Evolutionary conservation across 2,329 filamentous ascomycete genomes (phyloP).

Genomic region (Verticillium nubilum): DNA sequence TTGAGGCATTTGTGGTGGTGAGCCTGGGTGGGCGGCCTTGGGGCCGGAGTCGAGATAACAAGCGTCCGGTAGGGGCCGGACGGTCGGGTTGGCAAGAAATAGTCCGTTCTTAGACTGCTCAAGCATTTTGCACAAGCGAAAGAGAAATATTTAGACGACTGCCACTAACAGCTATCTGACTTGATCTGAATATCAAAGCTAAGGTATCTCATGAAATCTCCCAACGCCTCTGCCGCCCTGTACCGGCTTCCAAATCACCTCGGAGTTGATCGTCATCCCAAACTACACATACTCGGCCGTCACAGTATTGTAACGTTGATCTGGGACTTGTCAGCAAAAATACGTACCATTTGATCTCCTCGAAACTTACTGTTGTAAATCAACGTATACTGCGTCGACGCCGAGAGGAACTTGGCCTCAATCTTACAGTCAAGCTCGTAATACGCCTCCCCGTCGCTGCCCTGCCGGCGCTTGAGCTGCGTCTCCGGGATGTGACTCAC

Average conservation of each 20-base stretch:
- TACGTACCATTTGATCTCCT: too few species aligned
- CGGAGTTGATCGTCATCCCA: neutral
- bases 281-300: slow-evolving; percentile 34
- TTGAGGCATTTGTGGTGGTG: neutral
- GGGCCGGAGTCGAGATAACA: neutral
- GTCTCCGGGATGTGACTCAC: slow-evolving; percentile 33
- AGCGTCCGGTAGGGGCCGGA: neutral
- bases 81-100: too few species aligned
- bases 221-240: neutral
- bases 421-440: slow-evolving; percentile 33
- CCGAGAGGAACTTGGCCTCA: slow-evolving; percentile 34
- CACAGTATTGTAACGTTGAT: slow-evolving; percentile 33
- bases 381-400: slow-evolving; percentile 36
- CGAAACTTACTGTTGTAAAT: slow-evolving; percentile 35
- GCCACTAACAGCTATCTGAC: neutral
- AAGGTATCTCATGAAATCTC: neutral
- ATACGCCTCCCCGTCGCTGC: slow-evolving; percentile 31
- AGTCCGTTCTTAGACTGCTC: too few species aligned
- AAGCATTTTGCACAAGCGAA: too few species aligned
- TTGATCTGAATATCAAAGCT: neutral
- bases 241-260: neutral
- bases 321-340: slow-evolving; percentile 18
- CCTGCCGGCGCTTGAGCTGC: slow-evolving; percentile 23
- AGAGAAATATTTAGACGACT: too few species aligned
- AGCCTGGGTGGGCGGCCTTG: neutral